Conservation (phyloP, 306 rosid species). For the Acacia confusa region DNA sequence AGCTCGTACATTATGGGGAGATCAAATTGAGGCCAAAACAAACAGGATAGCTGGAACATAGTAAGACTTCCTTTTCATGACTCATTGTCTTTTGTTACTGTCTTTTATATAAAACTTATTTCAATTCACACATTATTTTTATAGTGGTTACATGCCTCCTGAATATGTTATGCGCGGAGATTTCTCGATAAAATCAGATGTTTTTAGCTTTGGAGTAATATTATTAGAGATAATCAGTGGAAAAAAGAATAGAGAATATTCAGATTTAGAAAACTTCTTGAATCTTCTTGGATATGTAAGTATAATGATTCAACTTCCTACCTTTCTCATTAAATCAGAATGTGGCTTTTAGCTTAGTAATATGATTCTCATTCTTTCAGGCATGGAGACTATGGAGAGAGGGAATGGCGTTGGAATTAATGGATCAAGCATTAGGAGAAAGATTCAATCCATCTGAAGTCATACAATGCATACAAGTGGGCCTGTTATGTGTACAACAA, state of each 20-base stretch:
- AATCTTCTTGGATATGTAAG: conserved; percentile 27
- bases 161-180: not conserved
- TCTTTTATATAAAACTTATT: not conserved
- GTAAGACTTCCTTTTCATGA: conserved; percentile 2
- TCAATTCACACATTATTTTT: not conserved
- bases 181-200: conserved; percentile 21
- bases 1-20: conserved; percentile 23
- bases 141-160: conserved; percentile 30
- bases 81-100: not conserved
- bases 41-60: conserved; percentile 30
- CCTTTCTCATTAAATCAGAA: not conserved
- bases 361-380: not conserved
- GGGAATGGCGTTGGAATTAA: conserved; percentile 3
- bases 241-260: conserved; percentile 1
- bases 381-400: conserved; percentile 31
- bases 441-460: conserved; percentile 9
- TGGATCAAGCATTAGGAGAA: not conserved
- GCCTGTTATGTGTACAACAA: conserved; percentile 14
- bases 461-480: conserved; percentile 19
- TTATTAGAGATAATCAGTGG: conserved; percentile 25
- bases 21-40: conserved; percentile 32
- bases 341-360: not conserved
- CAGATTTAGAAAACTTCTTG: not conserved
- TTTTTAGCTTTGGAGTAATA: conserved; percentile 21
- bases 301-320: not conserved